phyloP scores from a whole-genome alignment of 345 rosid genomes.

The Geranium brycei region DNA sequence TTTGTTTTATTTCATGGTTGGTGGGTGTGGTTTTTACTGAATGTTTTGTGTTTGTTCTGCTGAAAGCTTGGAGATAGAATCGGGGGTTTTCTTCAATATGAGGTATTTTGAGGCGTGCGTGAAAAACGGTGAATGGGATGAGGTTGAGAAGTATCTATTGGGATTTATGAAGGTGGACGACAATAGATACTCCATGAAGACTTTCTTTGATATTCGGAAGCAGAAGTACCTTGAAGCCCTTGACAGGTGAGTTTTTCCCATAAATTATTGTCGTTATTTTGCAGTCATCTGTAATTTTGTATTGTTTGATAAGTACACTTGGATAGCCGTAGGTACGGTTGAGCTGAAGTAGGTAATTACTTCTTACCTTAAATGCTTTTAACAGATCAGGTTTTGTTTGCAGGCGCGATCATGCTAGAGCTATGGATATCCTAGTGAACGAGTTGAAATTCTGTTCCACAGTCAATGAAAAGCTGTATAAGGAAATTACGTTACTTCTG shows the following conservation, averaged over 20 bases:
- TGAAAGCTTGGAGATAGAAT: conserved; percentile 53
- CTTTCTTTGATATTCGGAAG: conserved; percentile 56
- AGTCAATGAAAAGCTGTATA: conserved; percentile 31
- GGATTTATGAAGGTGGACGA: conserved; percentile 41
- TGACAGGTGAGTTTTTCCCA: conserved; percentile 25
- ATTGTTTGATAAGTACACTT: not conserved
- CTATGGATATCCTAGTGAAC: conserved; percentile 29
- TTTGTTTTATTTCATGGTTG: not conserved
- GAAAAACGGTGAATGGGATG: conserved; percentile 37
- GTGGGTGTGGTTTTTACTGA: conserved; percentile 9
- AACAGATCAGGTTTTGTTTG: conserved; percentile 7
- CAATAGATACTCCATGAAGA: conserved; percentile 42
- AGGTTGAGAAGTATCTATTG: conserved; percentile 52
- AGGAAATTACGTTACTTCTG: conserved; percentile 36
- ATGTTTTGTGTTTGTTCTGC: conserved; percentile 9
- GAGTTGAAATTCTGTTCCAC: conserved; percentile 38
- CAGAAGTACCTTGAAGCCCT: conserved; percentile 45
- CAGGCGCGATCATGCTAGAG: conserved; percentile 38
- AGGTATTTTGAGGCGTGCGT: conserved; percentile 39
- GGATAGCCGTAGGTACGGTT: not conserved
- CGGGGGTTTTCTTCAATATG: conserved; percentile 49
- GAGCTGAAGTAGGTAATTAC: conserved; percentile 6
- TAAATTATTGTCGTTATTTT: not conserved
- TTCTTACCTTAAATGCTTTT: not conserved
- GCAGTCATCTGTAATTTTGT: not conserved